Base-by-base conservation (phyloP, 2,329 filamentous ascomycete genomes). In the Aspergillus carbonarius region DNA sequence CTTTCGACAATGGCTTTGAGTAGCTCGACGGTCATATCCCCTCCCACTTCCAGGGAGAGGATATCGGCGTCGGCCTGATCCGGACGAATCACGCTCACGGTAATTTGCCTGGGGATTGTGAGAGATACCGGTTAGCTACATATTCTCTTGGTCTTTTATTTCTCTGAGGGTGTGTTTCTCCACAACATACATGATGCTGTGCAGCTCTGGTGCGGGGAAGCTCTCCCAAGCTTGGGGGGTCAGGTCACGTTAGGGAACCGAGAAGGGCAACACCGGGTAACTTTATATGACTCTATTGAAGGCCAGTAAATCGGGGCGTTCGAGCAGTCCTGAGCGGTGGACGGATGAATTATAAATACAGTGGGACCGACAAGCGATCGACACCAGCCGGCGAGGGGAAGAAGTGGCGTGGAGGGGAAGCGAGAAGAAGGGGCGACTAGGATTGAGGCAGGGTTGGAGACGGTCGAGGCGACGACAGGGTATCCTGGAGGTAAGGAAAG, bases 1-100 rank as follows among this genome's bases (percentile, higher is more conserved):
- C 87, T 90, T 73, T 95, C 86, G 72, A 99, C 89, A 71, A 92
- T 90, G 72, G 88, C 90, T 76, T 96, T 96, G 65, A 99, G 85
- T 54, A 92, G 88, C 69, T 88, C 88, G 67, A 98, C 78, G 49
- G 91, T 91, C 82, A 95, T 92, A 69, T 91, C 90, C 42, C 87
- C 83, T 61, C 89, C 89, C 65, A 96, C 87, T 68, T 96, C 92
- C 66, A 96, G 85, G 58, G 87, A 88, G 68, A 96, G 82, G 71
- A 96, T 84, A 70, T 92, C 90, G 63, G 88, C 85, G 73, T 92
- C 88, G 66, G 79, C 77, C 64, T 86, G 82, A 72, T 90, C 86
- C 64, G 88, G 86, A 65, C 89, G 89, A 72, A 89, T 89, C 73
- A 96, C 90, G 75, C 86, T 91, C 76, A 96, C 86, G 54, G 92